Evolutionary conservation across 73 alveolate species (phyloP).

Genomic region (Tetrahymena malaccensis): DNA sequence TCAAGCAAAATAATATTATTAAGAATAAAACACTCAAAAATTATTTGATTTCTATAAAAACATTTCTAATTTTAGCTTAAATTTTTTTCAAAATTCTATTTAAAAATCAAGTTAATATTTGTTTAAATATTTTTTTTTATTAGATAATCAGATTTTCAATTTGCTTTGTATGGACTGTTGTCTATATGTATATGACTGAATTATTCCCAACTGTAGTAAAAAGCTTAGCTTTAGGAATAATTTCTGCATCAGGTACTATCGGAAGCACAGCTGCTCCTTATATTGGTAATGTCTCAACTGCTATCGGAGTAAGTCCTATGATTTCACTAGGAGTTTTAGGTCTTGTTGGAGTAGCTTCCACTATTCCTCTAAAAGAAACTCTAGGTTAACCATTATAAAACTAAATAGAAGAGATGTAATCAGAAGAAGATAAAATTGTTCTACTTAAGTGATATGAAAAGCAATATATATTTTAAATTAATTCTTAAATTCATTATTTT

Average conservation of each 20-base stretch:
- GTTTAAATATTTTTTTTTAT: too few relatives aligned
- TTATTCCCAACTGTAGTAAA: conserved; percentile 35
- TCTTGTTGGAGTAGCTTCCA: neutral
- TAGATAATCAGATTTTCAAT: conserved; percentile 29
- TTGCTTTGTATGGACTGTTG: conserved; percentile 24
- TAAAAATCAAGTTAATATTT: too few relatives aligned
- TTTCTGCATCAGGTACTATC: conserved; percentile 33
- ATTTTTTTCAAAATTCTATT: too few relatives aligned
- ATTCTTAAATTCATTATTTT: too few relatives aligned
- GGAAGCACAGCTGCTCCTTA: conserved; percentile 24
- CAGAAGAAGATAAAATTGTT: neutral
- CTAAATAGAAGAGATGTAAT: neutral
- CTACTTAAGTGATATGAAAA: neutral
- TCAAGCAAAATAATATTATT: neutral
- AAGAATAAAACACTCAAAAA: neutral
- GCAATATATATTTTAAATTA: too few relatives aligned
- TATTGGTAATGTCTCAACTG: neutral
- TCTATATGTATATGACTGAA: conserved; percentile 21
- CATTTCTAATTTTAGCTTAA: too few relatives aligned
- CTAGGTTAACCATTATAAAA: conserved; percentile 8
- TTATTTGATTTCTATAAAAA: too few relatives aligned
- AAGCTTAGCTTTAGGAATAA: conserved; percentile 25
- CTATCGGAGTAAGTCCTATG: conserved; percentile 20
- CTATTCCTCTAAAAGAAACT: conserved; percentile 27
- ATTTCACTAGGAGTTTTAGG: conserved; percentile 17